A percentile compares a stretch with the other conserved stretches of the same genome.
phyloP scores from a whole-genome alignment of 306 rosid species.

The Adenanthera pavonina region DNA sequence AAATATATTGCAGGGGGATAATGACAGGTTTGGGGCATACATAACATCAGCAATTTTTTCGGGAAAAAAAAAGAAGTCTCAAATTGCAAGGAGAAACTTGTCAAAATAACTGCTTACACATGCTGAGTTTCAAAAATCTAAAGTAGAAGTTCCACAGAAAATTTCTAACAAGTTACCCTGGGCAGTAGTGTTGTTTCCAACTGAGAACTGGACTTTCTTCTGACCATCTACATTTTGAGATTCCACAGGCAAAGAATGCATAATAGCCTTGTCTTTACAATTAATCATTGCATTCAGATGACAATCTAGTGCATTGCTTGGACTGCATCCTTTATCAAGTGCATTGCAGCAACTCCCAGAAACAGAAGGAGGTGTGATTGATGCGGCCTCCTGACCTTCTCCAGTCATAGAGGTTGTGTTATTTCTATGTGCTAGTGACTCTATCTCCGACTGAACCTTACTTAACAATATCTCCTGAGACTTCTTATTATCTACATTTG shows the following conservation, averaged over 20 bases:
- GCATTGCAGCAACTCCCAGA: slow-evolving; percentile 51
- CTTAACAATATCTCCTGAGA: slow-evolving; percentile 42
- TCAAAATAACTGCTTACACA: slow-evolving; percentile 21
- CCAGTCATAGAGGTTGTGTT: slow-evolving; percentile 34
- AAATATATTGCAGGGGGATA: slow-evolving; percentile 50
- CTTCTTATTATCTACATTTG: slow-evolving; percentile 29
- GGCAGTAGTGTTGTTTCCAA: slow-evolving; percentile 44
- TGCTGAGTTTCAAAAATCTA: background rate
- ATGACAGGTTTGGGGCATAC: slow-evolving; percentile 41
- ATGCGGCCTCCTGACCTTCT: slow-evolving; percentile 56
- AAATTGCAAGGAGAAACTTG: slow-evolving; percentile 27
- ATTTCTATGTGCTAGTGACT: slow-evolving; percentile 46
- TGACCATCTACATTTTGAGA: slow-evolving; percentile 56
- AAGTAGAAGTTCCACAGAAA: slow-evolving; percentile 25
- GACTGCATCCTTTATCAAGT: slow-evolving; percentile 49
- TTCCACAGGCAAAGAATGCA: slow-evolving; percentile 46
- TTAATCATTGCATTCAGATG: slow-evolving; percentile 36
- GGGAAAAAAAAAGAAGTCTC: background rate
- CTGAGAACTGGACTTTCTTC: slow-evolving; percentile 62
- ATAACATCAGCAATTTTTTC: slow-evolving; percentile 35
- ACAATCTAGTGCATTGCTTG: slow-evolving; percentile 45
- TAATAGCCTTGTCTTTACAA: slow-evolving; percentile 39
- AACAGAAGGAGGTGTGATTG: slow-evolving; percentile 54
- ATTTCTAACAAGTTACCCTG: slow-evolving; percentile 56
- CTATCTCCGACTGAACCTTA: slow-evolving; percentile 44